These are phyloP conservation scores for Diplodia scrobiculata DNA, from an alignment of 2,329 filamentous ascomycete genomes.

Conservation along the genomic window DNA sequence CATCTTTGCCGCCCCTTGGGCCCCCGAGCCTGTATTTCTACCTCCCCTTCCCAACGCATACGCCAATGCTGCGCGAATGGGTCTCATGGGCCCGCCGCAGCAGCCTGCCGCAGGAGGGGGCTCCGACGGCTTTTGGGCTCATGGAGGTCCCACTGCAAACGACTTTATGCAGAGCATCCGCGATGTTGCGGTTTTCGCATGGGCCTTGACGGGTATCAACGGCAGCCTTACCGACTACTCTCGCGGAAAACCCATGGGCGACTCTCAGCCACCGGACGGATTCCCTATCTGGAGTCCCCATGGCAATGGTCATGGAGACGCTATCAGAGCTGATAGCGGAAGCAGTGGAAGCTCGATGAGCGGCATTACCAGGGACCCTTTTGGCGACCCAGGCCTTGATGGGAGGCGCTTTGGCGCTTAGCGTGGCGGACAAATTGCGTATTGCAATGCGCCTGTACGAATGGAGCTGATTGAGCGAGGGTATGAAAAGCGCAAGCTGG, in stretches of 20 bases:
- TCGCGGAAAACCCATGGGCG: constrained; percentile 63
- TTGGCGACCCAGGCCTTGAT: constrained; percentile 42
- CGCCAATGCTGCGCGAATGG: constrained; percentile 27
- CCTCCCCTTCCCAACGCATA: constrained; percentile 40
- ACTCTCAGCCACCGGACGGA: constrained; percentile 63
- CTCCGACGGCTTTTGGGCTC: neutral
- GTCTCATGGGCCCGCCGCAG: constrained; percentile 27
- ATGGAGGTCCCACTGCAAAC: constrained; percentile 58
- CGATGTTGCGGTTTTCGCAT: constrained; percentile 85
- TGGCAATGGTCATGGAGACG: constrained; percentile 11
- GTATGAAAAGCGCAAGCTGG: neutral
- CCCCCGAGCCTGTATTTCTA: constrained; percentile 62
- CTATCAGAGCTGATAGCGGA: constrained; percentile 8
- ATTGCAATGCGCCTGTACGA: neutral
- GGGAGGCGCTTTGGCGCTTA: constrained; percentile 20
- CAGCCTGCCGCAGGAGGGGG: constrained; percentile 37
- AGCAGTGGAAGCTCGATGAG: constrained; percentile 24
- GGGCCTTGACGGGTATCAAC: constrained; percentile 79
- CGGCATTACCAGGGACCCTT: constrained; percentile 35
- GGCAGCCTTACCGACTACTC: constrained; percentile 68
- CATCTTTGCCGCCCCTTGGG: constrained; percentile 80
- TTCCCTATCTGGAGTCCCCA: constrained; percentile 59
- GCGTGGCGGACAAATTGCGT: neutral
- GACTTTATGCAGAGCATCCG: constrained; percentile 78
- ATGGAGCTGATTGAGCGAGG: neutral